Conservation (phyloP, 1,139 yeast genomes). For the Candida dubliniensis region DNA sequence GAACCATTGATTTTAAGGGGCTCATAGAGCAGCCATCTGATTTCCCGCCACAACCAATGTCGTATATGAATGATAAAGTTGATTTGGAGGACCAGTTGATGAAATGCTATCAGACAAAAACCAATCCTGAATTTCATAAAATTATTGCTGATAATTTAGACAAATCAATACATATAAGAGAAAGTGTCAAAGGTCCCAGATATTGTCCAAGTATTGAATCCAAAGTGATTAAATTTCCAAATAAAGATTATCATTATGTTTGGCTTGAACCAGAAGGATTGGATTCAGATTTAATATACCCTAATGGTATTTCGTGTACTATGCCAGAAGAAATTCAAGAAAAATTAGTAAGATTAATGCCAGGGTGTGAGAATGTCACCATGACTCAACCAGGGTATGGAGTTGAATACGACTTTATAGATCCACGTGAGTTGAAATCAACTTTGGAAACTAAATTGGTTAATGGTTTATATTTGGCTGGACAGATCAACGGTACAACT, state of each 20-base stretch:
- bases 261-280: slow-evolving; percentile 98
- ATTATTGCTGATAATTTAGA: slow-evolving; percentile 69
- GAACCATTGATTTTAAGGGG: slow-evolving; percentile 64
- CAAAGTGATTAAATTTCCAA: slow-evolving; percentile 77
- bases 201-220: slow-evolving; percentile 97
- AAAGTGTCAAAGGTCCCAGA: slow-evolving; percentile 94
- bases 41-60: slow-evolving; percentile 83
- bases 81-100: slow-evolving; percentile 58
- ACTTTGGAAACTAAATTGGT: slow-evolving; percentile 83
- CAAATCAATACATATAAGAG: slow-evolving; percentile 85
- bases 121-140: slow-evolving; percentile 75
- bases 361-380: slow-evolving; percentile 83
- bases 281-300: slow-evolving; percentile 81
- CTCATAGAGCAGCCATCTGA: slow-evolving; percentile 77
- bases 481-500: slow-evolving; percentile 98
- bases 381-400: slow-evolving; percentile 98
- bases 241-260: slow-evolving; percentile 72
- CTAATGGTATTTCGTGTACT: slow-evolving; percentile 94
- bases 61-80: slow-evolving; percentile 72
- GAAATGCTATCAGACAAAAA: slow-evolving; percentile 73
- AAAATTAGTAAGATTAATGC: slow-evolving; percentile 69
- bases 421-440: slow-evolving; percentile 79
- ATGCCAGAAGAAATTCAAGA: slow-evolving; percentile 94
- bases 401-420: slow-evolving; percentile 94
- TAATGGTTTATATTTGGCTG: slow-evolving; percentile 82